Percentiles rank a stretch among this genome's conserved stretches.
Evolutionary conservation across 139 green algal species (phyloP).

Genomic region (Edaphochlamys debaryana): DNA sequence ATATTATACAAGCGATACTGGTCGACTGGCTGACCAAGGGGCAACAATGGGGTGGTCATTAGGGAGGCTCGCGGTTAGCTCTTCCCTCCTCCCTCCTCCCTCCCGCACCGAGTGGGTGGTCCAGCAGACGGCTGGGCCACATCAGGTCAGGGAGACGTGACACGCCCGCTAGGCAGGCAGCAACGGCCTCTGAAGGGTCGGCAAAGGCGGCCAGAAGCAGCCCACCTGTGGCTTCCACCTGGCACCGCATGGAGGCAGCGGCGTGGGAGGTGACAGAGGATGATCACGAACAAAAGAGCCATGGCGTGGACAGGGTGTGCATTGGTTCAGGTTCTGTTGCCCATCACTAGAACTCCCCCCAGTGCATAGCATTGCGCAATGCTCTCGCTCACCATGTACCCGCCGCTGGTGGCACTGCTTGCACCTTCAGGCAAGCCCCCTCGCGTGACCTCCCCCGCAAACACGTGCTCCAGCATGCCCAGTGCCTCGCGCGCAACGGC

Average conservation of each 20-base stretch:
- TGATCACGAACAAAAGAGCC: background rate
- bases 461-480: constrained; percentile 5
- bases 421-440: no score
- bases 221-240: constrained; percentile 25
- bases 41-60: no score
- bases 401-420: background rate
- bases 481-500: background rate
- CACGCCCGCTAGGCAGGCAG: background rate
- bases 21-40: no score
- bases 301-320: background rate
- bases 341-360: no score
- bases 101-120: no score
- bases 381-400: constrained; percentile 21
- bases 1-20: no score
- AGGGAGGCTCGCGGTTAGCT: no score
- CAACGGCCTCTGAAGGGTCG: background rate
- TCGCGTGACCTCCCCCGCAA: background rate
- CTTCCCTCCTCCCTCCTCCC: no score
- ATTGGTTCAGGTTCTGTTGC: background rate
- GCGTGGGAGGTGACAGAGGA: background rate
- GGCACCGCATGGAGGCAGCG: background rate
- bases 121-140: no score
- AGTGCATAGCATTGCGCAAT: no score
- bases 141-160: background rate
- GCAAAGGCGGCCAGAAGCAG: constrained; percentile 13